Evolutionary conservation across 202 grass and related monocot genomes (phyloP), one percentile per base, ranked within the genome.

Genomic region (Digitaria exilis): DNA sequence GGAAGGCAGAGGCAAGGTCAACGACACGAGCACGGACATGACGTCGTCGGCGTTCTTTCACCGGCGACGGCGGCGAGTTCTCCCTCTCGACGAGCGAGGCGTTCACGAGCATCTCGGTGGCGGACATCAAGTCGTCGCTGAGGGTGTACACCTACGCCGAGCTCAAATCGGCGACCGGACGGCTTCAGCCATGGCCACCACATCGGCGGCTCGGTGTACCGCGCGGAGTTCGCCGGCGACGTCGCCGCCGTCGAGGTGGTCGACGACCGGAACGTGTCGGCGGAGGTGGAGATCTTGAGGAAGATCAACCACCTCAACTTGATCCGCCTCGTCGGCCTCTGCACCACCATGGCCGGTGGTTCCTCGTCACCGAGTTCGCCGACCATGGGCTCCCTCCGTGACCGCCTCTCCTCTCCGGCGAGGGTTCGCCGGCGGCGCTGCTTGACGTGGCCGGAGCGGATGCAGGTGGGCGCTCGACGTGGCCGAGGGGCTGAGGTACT

Each of bases 221-320:
- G 75, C 7, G 91, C 89, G 7, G 29, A 48, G 25, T 90, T 94
- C 79, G 46, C 80, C 56, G 89, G 82, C 30, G 89, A 90, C 42
- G 24, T 71, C 1, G 79, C 89, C 16, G 87, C 89, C 9, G 87
- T 94, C 2, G 84, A 90, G 75, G 71, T 82, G 46, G 77, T 90
- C 2, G 87, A n/a, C n/a, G n/a, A 88, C 61, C 68, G 83, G 16
- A 83, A 97, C 66, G 87, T 90, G 55, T 80, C 79, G n/a, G 18
- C 11, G 42, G 91, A 93, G 84, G 82, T 97, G 17, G 82, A 88
- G 62, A 84, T 94, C 57, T 84, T 87, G 77, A 86, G 90, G 28
- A 78, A 80, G 78, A 85, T 94, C 75, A 91, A 90, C 82, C 94
- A 97, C 82, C 83, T 92, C 29, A 97, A 97, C 75, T 82, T 97